phyloP scores from a whole-genome alignment of 495 filamentous ascomycete species.

The Talaromyces stipitatus region DNA sequence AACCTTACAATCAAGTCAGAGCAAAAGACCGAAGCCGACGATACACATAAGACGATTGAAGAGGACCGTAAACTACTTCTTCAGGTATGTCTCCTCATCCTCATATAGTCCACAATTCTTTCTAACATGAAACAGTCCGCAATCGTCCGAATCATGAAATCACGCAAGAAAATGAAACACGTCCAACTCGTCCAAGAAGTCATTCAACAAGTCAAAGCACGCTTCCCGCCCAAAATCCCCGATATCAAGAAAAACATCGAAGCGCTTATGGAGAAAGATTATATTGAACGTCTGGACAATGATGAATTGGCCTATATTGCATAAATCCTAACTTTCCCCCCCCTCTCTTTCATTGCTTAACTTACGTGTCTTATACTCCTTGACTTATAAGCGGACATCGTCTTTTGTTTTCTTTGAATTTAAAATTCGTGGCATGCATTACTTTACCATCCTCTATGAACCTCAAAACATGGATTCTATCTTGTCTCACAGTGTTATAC shows the following conservation, averaged over 20 bases:
- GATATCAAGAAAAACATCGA: constrained; percentile 99
- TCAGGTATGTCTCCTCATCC: constrained; percentile 58
- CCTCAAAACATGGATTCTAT: not conserved
- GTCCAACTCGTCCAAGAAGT: constrained; percentile 86
- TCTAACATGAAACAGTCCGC: constrained; percentile 59
- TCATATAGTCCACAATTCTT: not conserved
- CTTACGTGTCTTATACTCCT: not conserved
- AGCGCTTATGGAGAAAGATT: constrained; percentile 97
- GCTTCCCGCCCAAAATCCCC: constrained; percentile 84
- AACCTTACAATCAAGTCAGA: constrained; percentile 93
- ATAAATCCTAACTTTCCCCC: constrained; percentile 22
- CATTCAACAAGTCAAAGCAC: constrained; percentile 87
- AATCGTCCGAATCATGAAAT: constrained; percentile 99
- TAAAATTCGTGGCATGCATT: not conserved
- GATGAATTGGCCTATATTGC: constrained; percentile 92
- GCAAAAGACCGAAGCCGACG: constrained; percentile 87
- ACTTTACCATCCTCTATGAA: too few species aligned
- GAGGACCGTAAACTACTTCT: constrained; percentile 94
- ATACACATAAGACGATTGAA: constrained; percentile 99
- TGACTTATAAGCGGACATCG: not conserved
- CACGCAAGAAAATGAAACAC: constrained; percentile 97
- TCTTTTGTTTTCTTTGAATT: not conserved
- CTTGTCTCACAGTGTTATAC: not conserved
- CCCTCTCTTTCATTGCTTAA: not conserved
- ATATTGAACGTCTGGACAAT: constrained; percentile 88